Evolutionary conservation across 1,284 basidiomycete species (phyloP), one percentile per base, ranked within the genome.

Genomic region (Tausonia pullulans): DNA sequence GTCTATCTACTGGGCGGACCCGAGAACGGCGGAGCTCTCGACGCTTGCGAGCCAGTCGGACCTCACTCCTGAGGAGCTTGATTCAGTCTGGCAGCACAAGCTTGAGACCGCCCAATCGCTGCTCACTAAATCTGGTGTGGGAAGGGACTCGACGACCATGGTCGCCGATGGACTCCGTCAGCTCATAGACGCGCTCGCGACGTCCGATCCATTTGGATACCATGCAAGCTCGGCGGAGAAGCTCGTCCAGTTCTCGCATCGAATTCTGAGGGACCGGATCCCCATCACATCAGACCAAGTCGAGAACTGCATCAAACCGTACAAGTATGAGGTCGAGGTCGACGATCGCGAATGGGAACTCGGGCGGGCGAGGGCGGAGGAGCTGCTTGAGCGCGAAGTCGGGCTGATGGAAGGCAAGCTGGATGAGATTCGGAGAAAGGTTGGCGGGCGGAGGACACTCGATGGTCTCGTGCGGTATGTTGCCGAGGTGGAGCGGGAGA

Each of bases 301-400:
- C 7, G 96, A 99, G 80, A 99, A 98, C 77, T 96, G 91, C 76
- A 96, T 99, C 80, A 99, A 98, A 78, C 96, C 96, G 45, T 98
- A 86, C 83, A 98, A 98, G 80, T 97, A 97, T 74, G 93, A 97
- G 72, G 86, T 95, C 41, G 81, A 82, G 68, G 75, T 82, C 5
- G 90, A 96, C 69, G 82, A 83, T 10, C 80, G 85, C 52, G 94
- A 98, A 74, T 99, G 96, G 96, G 90, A 92, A 71, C 73, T 80
- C 3, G 95, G 95, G 0, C 80, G 94, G 48, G 80, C 81, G 68
- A 80, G 85, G 60, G 84, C 91, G 0, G 81, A 93, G 62, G 81
- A 83, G 58, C 78, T 94, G 69, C 88, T 96, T 70, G 86, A 90
- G 75, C 84, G 84, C 69, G 96, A 98, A 80, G 79, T 90, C 58